Evolutionary conservation across 768 basidiomycete genomes (phyloP).

Genomic region (Podaxis rugospora): DNA sequence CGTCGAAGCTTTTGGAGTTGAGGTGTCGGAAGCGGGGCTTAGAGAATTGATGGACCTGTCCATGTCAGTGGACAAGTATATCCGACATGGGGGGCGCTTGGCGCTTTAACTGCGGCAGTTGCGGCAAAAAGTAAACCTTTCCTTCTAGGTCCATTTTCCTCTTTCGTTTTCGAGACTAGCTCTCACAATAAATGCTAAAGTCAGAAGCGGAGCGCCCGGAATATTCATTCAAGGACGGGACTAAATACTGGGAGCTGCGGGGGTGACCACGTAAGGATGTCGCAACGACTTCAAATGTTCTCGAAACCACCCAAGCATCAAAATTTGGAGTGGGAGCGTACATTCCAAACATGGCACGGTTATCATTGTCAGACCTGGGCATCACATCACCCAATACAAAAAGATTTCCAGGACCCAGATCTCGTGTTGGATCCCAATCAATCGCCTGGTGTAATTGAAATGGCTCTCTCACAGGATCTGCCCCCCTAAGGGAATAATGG

Average conservation of each 20-base stretch:
- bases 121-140: background rate
- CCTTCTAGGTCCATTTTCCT: too few relatives aligned
- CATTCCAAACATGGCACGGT: background rate
- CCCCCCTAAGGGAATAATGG: background rate
- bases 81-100: background rate
- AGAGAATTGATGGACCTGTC: background rate
- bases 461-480: background rate
- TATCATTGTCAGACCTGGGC: background rate
- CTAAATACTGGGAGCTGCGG: background rate
- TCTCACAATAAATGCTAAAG: background rate
- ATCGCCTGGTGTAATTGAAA: too few relatives aligned
- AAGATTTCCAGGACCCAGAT: background rate
- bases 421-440: background rate
- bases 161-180: background rate
- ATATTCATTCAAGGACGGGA: background rate
- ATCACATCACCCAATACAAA: background rate
- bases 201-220: too few relatives aligned
- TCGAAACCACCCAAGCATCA: background rate
- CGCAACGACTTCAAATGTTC: background rate
- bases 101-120: background rate
- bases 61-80: background rate
- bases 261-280: background rate
- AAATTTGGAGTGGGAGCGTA: slow-evolving; percentile 7
- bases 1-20: background rate
- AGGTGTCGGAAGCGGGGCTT: background rate